These are phyloP conservation scores for Ilyonectria destructans DNA, from an alignment of 2,329 filamentous ascomycete species.

Conservation along the genomic window DNA sequence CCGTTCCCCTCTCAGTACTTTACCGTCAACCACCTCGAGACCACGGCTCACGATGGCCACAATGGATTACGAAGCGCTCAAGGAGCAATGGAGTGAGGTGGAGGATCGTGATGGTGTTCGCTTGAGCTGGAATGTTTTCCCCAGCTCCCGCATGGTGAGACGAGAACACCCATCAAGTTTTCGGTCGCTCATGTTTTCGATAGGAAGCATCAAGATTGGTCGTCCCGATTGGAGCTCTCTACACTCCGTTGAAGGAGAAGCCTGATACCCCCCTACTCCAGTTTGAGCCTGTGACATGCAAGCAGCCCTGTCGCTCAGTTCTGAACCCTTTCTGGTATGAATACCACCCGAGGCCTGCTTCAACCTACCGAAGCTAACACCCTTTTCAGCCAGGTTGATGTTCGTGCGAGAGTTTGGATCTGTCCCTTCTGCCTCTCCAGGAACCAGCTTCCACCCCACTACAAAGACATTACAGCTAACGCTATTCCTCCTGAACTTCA, in stretches of 20 bases:
- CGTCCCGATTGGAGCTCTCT: slow-evolving; percentile 95
- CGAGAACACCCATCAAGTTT: slow-evolving; percentile 33
- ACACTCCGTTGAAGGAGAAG: slow-evolving; percentile 97
- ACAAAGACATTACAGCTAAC: slow-evolving; percentile 90
- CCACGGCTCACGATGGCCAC: slow-evolving; percentile 15
- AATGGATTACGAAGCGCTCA: slow-evolving; percentile 95
- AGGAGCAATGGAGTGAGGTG: slow-evolving; percentile 96
- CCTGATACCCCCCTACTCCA: slow-evolving; percentile 89
- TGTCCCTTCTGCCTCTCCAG: slow-evolving; percentile 90
- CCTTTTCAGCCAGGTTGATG: slow-evolving; percentile 80
- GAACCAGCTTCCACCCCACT: slow-evolving; percentile 87
- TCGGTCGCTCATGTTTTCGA: slow-evolving; percentile 27
- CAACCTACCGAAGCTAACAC: slow-evolving; percentile 43
- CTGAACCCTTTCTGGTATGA: slow-evolving; percentile 96
- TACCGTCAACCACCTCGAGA: neutral
- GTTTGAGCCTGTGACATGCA: slow-evolving; percentile 98
- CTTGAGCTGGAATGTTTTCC: slow-evolving; percentile 98
- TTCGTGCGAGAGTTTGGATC: slow-evolving; percentile 88
- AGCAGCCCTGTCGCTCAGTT: slow-evolving; percentile 94
- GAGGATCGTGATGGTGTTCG: slow-evolving; percentile 97
- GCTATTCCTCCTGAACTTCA: slow-evolving; percentile 89
- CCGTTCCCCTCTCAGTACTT: too few species aligned
- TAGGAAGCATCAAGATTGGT: slow-evolving; percentile 95
- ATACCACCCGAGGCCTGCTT: neutral
- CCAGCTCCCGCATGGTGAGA: slow-evolving; percentile 94